Percentiles rank a stretch among this genome's conserved stretches.
These are phyloP conservation scores for Amanita pseudoporphyria DNA, from an alignment of 768 basidiomycete genomes.

Conservation along the genomic window DNA sequence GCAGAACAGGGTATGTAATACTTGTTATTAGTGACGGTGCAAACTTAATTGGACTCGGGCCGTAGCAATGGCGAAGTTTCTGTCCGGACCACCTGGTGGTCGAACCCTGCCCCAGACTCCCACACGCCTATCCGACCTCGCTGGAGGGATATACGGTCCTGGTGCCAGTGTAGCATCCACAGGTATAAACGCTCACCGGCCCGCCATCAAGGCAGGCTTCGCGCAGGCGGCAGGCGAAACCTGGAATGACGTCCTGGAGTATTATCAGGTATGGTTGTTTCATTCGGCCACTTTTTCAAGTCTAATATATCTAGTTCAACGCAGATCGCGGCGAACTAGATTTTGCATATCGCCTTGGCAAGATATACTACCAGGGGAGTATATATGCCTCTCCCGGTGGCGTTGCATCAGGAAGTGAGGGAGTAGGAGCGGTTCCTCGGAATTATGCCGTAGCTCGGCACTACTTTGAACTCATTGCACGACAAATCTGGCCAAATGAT, in stretches of 20 bases:
- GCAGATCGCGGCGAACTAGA: conserved; percentile 86
- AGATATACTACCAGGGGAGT: conserved; percentile 93
- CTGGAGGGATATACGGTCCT: conserved; percentile 89
- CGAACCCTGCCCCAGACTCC: conserved; percentile 74
- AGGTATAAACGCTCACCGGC: conserved; percentile 56
- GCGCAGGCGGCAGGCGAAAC: conserved; percentile 86
- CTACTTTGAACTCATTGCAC: conserved; percentile 81
- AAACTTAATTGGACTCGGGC: conserved; percentile 3
- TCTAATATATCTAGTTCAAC: conserved; percentile 57
- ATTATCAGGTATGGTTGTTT: conserved; percentile 56
- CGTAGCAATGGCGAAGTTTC: conserved; percentile 70
- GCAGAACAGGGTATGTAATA: conserved; percentile 63
- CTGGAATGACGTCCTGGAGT: conserved; percentile 89
- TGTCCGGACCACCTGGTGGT: conserved; percentile 87
- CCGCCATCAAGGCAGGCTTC: conserved; percentile 77
- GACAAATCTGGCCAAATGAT: conserved; percentile 84
- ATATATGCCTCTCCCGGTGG: conserved; percentile 78
- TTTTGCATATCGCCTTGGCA: conserved; percentile 88
- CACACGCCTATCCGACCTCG: conserved; percentile 79
- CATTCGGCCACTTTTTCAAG: not conserved
- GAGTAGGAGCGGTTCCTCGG: conserved; percentile 80
- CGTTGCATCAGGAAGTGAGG: conserved; percentile 79
- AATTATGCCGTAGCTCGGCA: conserved; percentile 67
- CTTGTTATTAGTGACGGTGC: not conserved
- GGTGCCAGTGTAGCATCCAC: conserved; percentile 93